phyloP scores from a whole-genome alignment of 495 filamentous ascomycete species.

The Thermothielavioides terrestris region DNA sequence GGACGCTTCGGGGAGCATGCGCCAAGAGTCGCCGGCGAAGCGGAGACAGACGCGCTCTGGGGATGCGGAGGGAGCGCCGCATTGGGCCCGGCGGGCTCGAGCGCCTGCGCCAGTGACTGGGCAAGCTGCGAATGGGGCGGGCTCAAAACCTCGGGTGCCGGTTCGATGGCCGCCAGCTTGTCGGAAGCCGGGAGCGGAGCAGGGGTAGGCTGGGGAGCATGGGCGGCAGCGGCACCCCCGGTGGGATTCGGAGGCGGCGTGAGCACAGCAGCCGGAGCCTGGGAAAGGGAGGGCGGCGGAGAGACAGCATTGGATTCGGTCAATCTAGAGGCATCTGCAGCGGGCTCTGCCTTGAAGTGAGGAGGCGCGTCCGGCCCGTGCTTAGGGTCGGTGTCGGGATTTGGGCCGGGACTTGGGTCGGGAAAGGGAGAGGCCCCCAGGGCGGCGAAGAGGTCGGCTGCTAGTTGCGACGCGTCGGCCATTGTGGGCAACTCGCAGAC shows the following conservation, averaged over 20 bases:
- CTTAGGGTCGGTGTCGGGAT: too few relatives aligned
- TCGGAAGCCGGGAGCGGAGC: background rate
- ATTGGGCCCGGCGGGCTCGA: background rate
- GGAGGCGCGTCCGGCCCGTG: too few relatives aligned
- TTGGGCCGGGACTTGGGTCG: too few relatives aligned
- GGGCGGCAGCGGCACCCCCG: too few relatives aligned
- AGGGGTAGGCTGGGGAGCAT: background rate
- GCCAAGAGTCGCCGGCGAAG: background rate
- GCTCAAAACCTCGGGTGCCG: background rate
- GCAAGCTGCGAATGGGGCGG: background rate
- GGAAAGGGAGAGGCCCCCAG: too few relatives aligned
- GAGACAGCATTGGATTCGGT: too few relatives aligned
- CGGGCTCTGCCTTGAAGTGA: too few relatives aligned
- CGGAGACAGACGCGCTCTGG: background rate
- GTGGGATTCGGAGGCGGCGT: background rate
- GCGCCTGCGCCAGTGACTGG: background rate
- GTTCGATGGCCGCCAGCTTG: too few relatives aligned
- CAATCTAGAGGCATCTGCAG: too few relatives aligned
- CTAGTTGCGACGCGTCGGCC: constrained; percentile 12
- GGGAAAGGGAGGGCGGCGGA: too few relatives aligned
- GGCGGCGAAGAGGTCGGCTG: constrained; percentile 14
- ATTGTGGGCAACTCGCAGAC: constrained; percentile 11
- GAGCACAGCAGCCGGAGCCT: background rate
- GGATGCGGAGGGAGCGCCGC: background rate
- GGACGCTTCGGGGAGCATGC: constrained; percentile 23